These are phyloP conservation scores for Pestalotiopsis sp. DNA, from an alignment of 2,329 filamentous ascomycete genomes.

Conservation along the genomic window DNA sequence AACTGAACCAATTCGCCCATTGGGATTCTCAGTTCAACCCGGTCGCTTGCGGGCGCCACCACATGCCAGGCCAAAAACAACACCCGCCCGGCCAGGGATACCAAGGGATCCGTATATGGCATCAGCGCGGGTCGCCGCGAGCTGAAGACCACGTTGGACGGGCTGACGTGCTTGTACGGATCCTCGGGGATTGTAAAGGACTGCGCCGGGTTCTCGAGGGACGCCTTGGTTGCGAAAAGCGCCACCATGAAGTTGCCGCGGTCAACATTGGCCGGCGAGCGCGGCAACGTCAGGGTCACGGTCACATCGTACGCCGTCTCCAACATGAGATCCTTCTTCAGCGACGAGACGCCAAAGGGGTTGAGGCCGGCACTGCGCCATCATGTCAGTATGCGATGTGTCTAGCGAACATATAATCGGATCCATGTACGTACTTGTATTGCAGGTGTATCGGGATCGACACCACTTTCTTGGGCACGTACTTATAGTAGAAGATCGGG, in stretches of 20 bases:
- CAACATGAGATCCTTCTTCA: slow-evolving; percentile 60
- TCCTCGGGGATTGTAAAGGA: slow-evolving; percentile 23
- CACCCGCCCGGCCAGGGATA: slow-evolving; percentile 63
- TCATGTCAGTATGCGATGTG: not conserved
- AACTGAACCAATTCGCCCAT: slow-evolving; percentile 80
- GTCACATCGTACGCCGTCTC: slow-evolving; percentile 85
- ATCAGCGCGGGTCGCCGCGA: slow-evolving; percentile 78
- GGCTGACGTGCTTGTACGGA: slow-evolving; percentile 38
- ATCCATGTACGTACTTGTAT: slow-evolving; percentile 51
- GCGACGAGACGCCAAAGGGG: slow-evolving; percentile 53
- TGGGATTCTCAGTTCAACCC: slow-evolving; percentile 66
- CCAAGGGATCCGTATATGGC: slow-evolving; percentile 74
- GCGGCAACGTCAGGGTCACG: slow-evolving; percentile 75
- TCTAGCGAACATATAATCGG: not conserved
- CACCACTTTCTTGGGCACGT: slow-evolving; percentile 58
- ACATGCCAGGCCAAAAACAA: slow-evolving; percentile 71
- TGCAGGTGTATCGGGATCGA: slow-evolving; percentile 58
- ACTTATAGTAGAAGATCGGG: slow-evolving; percentile 57
- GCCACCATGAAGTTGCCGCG: slow-evolving; percentile 96
- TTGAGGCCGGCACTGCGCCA: slow-evolving; percentile 48
- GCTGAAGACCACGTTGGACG: slow-evolving; percentile 53
- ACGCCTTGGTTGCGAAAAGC: slow-evolving; percentile 65
- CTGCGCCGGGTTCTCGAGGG: slow-evolving; percentile 34
- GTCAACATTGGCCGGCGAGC: slow-evolving; percentile 73
- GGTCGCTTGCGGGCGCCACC: slow-evolving; percentile 50